Conservation (phyloP, 2,329 filamentous ascomycete species). For the Exophiala phaeomuriformis region DNA sequence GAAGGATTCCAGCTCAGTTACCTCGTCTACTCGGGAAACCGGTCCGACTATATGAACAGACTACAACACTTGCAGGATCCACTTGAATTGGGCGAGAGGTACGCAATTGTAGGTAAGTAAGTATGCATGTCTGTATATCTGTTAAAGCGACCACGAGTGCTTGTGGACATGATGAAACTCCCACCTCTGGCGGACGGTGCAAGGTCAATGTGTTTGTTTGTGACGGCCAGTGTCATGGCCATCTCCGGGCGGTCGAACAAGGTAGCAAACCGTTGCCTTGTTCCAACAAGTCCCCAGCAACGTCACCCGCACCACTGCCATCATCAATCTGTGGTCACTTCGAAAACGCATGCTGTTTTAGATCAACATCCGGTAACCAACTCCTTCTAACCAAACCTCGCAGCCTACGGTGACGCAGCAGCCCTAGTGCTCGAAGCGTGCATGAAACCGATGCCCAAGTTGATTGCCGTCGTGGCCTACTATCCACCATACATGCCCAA, state of each 20-base stretch:
- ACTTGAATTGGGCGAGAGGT: constrained; percentile 52
- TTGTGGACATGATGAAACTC: not conserved
- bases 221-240: too few relatives aligned
- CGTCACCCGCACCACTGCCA: too few relatives aligned
- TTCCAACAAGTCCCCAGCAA: too few relatives aligned
- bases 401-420: constrained; percentile 58
- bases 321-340: not conserved
- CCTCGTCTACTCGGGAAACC: constrained; percentile 46
- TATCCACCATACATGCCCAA: constrained; percentile 55
- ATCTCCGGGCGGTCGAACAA: too few relatives aligned
- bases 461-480: constrained; percentile 56
- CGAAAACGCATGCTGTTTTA: not conserved
- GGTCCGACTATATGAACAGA: constrained; percentile 46
- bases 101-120: constrained; percentile 53
- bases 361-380: not conserved
- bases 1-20: constrained; percentile 57
- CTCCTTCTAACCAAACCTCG: not conserved
- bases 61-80: constrained; percentile 48
- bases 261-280: too few relatives aligned
- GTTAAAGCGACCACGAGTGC: not conserved
- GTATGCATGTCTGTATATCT: not conserved
- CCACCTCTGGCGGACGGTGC: not conserved
- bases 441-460: constrained; percentile 49
- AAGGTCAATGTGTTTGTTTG: too few relatives aligned
- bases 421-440: constrained; percentile 52